phyloP scores from a whole-genome alignment of 2,329 filamentous ascomycete genomes.

The Sclerotinia subarctica region DNA sequence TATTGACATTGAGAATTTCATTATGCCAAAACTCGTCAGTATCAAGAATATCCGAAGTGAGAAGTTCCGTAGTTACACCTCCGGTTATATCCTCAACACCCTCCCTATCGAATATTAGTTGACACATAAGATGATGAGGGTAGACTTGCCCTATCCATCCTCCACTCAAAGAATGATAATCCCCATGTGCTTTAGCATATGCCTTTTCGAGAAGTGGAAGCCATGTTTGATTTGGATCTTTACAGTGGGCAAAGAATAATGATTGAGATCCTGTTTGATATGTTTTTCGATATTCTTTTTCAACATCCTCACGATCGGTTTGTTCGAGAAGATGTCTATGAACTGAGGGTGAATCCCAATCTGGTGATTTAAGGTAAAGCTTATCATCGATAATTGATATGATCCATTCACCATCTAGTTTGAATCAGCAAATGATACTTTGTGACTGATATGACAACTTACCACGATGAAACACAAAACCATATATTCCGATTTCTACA shows the following conservation, averaged over 20 bases:
- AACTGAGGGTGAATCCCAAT: conserved; percentile 75
- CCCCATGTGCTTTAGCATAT: conserved; percentile 80
- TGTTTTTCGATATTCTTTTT: conserved; percentile 60
- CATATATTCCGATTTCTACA: conserved; percentile 71
- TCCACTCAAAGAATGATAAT: conserved; percentile 71
- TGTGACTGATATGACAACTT: conserved; percentile 4
- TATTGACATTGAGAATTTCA: conserved; percentile 75
- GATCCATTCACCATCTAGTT: conserved; percentile 77
- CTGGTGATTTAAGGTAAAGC: conserved; percentile 76
- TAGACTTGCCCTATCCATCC: conserved; percentile 51
- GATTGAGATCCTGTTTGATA: conserved; percentile 61
- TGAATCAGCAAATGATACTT: not conserved
- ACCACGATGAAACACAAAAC: conserved; percentile 76
- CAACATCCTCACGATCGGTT: conserved; percentile 69
- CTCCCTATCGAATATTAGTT: conserved; percentile 39
- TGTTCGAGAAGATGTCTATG: conserved; percentile 73
- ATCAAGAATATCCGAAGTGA: conserved; percentile 70
- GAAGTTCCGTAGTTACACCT: conserved; percentile 68
- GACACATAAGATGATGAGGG: not conserved
- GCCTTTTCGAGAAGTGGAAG: conserved; percentile 77
- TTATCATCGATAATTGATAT: conserved; percentile 91
- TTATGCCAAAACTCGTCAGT: conserved; percentile 81
- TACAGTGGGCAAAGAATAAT: conserved; percentile 73
- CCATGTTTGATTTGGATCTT: conserved; percentile 78
- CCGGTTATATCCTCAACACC: conserved; percentile 60